Evolutionary conservation across 2,329 filamentous ascomycete genomes (phyloP).

Genomic region (Aureobasidium sp.): DNA sequence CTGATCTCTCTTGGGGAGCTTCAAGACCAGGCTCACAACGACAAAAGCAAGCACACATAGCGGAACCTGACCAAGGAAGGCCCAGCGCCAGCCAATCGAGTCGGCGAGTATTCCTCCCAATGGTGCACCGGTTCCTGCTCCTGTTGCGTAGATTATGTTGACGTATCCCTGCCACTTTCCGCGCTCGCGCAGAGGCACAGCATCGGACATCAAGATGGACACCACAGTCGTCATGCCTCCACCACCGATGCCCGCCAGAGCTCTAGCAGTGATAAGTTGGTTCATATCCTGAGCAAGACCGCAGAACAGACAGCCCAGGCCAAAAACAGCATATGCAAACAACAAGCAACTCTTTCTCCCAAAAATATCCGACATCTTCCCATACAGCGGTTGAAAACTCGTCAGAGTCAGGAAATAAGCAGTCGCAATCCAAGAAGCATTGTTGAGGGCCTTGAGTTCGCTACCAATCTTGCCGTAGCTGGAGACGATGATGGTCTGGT

Average conservation of each 20-base stretch:
- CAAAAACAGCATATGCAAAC: conserved; percentile 58
- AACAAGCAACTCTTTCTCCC: conserved; percentile 60
- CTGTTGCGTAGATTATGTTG: conserved; percentile 64
- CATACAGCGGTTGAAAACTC: conserved; percentile 68
- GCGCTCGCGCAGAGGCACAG: conserved; percentile 61
- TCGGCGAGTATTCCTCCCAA: conserved; percentile 66
- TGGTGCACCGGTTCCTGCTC: conserved; percentile 62
- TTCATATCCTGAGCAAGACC: conserved; percentile 57
- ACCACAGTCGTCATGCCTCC: conserved; percentile 66
- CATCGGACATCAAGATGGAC: conserved; percentile 62
- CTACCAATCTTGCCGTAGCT: conserved; percentile 72
- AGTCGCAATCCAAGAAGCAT: conserved; percentile 68
- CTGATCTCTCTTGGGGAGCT: conserved; percentile 53
- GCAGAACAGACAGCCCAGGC: conserved; percentile 56
- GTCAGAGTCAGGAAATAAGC: conserved; percentile 68
- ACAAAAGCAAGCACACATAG: conserved; percentile 59
- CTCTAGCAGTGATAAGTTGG: conserved; percentile 59
- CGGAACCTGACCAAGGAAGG: conserved; percentile 65
- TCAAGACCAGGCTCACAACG: conserved; percentile 55
- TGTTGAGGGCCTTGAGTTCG: conserved; percentile 66
- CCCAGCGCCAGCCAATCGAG: conserved; percentile 68
- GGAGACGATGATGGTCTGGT: conserved; percentile 72
- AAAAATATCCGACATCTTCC: conserved; percentile 64
- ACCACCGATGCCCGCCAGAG: conserved; percentile 59
- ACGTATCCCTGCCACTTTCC: conserved; percentile 69